Conservation (phyloP, 169 alveolate genomes). For the Blepharisma undulans region DNA sequence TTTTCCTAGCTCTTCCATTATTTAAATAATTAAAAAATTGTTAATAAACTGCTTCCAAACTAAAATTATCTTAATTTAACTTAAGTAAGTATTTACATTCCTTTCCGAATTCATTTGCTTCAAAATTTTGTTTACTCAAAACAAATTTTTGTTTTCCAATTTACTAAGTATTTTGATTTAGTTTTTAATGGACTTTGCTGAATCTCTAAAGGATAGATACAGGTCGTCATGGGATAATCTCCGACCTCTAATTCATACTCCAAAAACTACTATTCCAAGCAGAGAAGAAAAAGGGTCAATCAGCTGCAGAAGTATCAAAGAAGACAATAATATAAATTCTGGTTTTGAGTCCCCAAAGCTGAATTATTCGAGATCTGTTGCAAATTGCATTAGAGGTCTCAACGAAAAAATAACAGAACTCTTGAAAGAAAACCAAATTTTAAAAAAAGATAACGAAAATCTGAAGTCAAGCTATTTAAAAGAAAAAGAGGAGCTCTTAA, state of each 20-base stretch:
- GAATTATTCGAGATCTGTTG: neutral
- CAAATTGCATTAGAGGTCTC: slow-evolving; percentile 10
- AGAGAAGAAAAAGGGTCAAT: neutral
- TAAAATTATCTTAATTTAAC: neutral
- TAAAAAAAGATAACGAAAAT: neutral
- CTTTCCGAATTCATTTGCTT: neutral
- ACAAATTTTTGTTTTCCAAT: neutral
- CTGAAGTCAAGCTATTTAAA: neutral
- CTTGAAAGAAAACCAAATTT: neutral
- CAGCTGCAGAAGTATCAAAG: neutral
- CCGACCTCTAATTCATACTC: neutral
- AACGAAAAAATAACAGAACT: neutral
- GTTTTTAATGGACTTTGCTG: neutral
- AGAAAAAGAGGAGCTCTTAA: neutral
- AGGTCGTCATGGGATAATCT: neutral
- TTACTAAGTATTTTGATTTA: neutral
- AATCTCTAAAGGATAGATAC: neutral
- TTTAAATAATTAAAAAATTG: neutral
- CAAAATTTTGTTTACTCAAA: no score
- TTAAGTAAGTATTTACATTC: no score
- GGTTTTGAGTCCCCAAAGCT: neutral
- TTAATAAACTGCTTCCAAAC: neutral
- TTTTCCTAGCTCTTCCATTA: neutral
- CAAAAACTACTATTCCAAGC: neutral
- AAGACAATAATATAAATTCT: neutral